Conservation (phyloP, 192 early-diverging fungal genomes). For the Umbelopsis sp. region DNA sequence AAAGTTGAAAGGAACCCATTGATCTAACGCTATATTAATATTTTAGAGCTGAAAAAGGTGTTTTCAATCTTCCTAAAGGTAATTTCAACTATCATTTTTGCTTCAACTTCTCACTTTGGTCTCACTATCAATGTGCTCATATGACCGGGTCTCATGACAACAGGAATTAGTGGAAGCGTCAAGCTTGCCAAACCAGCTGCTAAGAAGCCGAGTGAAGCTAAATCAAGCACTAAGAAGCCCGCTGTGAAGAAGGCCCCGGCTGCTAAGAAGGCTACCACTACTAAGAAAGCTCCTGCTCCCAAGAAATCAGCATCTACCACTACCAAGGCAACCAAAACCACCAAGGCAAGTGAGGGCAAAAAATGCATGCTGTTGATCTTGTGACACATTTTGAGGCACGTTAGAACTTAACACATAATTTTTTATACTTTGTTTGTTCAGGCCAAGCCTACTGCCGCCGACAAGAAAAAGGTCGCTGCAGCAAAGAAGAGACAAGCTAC, state of each 20-base stretch:
- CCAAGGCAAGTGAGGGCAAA: slow-evolving; percentile 32
- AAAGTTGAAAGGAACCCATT: not conserved
- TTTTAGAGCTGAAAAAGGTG: slow-evolving; percentile 60
- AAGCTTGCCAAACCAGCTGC: slow-evolving; percentile 63
- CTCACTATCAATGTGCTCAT: slow-evolving; percentile 13
- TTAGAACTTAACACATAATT: not conserved
- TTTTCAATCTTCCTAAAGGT: slow-evolving; percentile 70
- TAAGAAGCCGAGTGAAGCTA: slow-evolving; percentile 52
- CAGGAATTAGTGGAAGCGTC: slow-evolving; percentile 60
- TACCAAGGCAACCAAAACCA: slow-evolving; percentile 49
- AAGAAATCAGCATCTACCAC: slow-evolving; percentile 43
- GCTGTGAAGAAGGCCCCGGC: slow-evolving; percentile 55
- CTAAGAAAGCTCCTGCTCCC: slow-evolving; percentile 47
- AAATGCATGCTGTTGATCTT: slow-evolving; percentile 6
- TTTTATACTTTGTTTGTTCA: not conserved
- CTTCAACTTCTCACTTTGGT: not conserved
- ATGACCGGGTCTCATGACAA: slow-evolving; percentile 13
- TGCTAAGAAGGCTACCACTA: slow-evolving; percentile 44
- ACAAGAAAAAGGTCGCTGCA: slow-evolving; percentile 15
- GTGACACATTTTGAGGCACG: slow-evolving; percentile 14
- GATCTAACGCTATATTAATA: not conserved
- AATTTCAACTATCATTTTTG: not conserved
- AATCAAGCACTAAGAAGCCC: slow-evolving; percentile 51
- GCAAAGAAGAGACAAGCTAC: slow-evolving; percentile 17
- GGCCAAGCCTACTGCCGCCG: slow-evolving; percentile 24